Evolutionary conservation across 176 grass and related monocot species (phyloP), one percentile per base, ranked within the genome.

Genomic region (Cymbopogon citratus): DNA sequence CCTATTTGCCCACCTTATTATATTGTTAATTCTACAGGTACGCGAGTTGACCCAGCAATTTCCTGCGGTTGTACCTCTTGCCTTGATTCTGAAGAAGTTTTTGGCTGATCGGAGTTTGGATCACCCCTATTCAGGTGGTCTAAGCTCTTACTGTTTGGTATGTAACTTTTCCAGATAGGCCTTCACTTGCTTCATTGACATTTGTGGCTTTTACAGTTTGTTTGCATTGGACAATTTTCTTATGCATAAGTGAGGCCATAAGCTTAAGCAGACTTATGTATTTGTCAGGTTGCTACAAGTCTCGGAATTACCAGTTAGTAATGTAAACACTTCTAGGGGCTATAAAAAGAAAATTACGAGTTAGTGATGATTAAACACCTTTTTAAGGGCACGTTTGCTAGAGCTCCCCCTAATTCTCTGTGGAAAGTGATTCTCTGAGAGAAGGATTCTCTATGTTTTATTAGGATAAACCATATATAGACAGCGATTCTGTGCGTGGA

Each of bases 101-200:
- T 86, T 98, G 81, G 88, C 95, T 73, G 92, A 98, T 80, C 77
- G 95, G 64, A 98, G 90, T 90, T 90, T 98, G 83, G 95, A 98
- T 40, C 92, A 93, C 74, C 81, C 95, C 60, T 98, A 98, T 92
- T 98, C 95, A 31, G 95, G 95, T 49, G 95, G 92, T 80, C 77
- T 98, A 88, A 98, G 95, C 87, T 98, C 95, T 45, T 95, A 98
- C 62, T 98, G 95, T 91, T 87, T 95, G 92, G 95, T 98, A 88
- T 82, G 77, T 79, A 43, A 21, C 76, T 73, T 78, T 70, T 80
- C n/a, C 34, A 60, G 35, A 76, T 63, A 63, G 9, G 13, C 29
- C 18, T 68, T 21, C 11, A 25, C 29, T 78, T 73, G 19, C 29
- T 79, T 79, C 63, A 9, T 43, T 68, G 19, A 41, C 7, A 52